Base-by-base conservation (phyloP, 208 protist genomes). In the Naegleria gruberi region DNA sequence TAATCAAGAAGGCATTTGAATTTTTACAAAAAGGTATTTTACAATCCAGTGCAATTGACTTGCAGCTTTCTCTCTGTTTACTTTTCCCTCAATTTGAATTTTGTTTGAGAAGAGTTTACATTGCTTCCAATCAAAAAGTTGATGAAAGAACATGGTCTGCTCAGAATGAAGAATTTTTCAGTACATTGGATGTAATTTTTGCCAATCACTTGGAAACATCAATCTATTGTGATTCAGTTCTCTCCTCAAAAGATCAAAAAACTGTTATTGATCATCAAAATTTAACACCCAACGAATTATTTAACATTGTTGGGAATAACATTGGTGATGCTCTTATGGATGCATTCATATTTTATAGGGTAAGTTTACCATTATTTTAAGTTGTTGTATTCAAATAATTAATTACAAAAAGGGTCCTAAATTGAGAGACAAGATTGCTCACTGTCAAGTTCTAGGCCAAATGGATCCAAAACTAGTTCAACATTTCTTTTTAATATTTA, bases 391-490 rank as follows among this genome's bases (percentile, higher is more conserved):
- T 5, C 5, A 55, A 19, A 55, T 19, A 5, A 55, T 55, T 55
- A n/a, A 65, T 1, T 30, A 65, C 30, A 1, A 65, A 65, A 30
- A 43, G 8, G 83, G 83, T 23, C 83, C 83, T 23, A 87, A 43
- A 55, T 40, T 87, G 12, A 45, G 83, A 55, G 83, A 87, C 42
- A 87, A 87, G 37, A 41, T 45, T n/a, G 83, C 83, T 42, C 83
- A 87, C 55, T 34, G 44, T 41, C 12, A 55, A 41, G 44, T 87
- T 41, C 12, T 55, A 46, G 12, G 55, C 10, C 44, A 77, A 77
- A 37, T 87, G 6, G 30, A n/a, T 15, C 44, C 83, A 23, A 19
- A 87, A 19, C 37, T 87, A 23, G 83, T 41, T 55, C 44, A 42
- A 41, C 83, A 87, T 41, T 87, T 40, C n/a, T 41, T 55, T 34